Conservation (phyloP, 768 basidiomycete species). For the Lentinula boryana region DNA sequence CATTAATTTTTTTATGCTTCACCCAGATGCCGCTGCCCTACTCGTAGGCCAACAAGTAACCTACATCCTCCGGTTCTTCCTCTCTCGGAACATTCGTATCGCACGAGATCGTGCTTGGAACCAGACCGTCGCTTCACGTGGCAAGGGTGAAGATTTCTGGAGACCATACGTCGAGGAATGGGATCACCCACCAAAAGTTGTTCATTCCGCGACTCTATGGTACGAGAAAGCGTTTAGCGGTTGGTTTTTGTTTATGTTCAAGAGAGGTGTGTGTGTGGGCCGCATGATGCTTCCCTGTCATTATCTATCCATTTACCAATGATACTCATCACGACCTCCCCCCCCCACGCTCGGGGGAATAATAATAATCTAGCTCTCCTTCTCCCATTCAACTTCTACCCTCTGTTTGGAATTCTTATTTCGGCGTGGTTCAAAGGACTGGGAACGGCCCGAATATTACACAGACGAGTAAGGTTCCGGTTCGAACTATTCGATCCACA, state of each 20-base stretch:
- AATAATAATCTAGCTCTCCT: constrained; percentile 39
- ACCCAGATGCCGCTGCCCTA: constrained; percentile 60
- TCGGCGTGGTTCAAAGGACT: constrained; percentile 63
- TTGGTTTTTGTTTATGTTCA: constrained; percentile 38
- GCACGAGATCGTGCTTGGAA: constrained; percentile 75
- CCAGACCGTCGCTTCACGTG: constrained; percentile 78
- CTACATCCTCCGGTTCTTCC: constrained; percentile 73
- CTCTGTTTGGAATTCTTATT: constrained; percentile 57
- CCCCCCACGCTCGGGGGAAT: too few relatives aligned
- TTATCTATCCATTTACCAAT: neutral
- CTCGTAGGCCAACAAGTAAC: constrained; percentile 73
- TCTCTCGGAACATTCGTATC: constrained; percentile 75
- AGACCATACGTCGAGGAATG: constrained; percentile 78
- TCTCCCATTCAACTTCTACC: constrained; percentile 60
- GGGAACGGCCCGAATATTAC: constrained; percentile 62
- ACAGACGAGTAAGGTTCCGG: constrained; percentile 47
- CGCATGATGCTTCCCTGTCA: constrained; percentile 10
- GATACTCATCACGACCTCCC: neutral
- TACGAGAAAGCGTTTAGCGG: constrained; percentile 28
- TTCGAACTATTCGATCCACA: neutral
- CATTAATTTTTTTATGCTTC: too few relatives aligned
- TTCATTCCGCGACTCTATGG: constrained; percentile 24
- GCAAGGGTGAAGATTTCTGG: constrained; percentile 84
- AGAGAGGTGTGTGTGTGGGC: constrained; percentile 37
- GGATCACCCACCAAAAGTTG: constrained; percentile 45